Base-by-base conservation (phyloP, 768 basidiomycete genomes). In the Trametes cubensis region DNA sequence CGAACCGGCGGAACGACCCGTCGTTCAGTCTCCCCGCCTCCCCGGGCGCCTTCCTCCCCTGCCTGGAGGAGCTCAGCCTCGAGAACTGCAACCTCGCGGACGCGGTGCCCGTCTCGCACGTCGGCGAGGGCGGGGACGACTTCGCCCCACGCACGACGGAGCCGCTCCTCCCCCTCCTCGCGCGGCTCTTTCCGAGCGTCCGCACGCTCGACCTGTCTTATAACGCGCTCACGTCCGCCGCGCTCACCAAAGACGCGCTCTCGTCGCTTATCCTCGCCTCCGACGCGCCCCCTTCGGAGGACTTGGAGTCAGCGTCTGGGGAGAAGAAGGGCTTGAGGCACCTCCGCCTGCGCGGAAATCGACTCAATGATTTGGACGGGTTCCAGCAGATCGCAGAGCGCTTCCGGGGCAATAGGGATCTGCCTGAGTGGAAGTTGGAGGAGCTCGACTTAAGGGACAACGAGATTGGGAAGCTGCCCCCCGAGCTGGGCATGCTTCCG, bases 381-480 rank as follows among this genome's bases (percentile, higher is more conserved):
- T 83, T 94, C 68, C 76, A 80, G 59, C 79, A 73, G 6, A 61
- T 90, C 14, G 85, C 90, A n/a, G 78, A 81, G 64, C 72, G 78
- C 44, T 92, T 92, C 73, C 87, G 81, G 65, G 85, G 85, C 10
- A 81, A 89, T 65, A 76, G 86, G 56, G 78, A 83, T 21, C 80
- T 87, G 1, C 78, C 83, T 0, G 81, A 77, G 58, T 94, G 90
- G 90, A 87, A 83, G 68, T 77, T 94, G 45, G 91, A 94, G 68
- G 92, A 94, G 70, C 73, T 94, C 28, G 92, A 94, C 74, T 64
- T 94, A 68, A 76, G 92, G 65, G 90, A 94, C 69, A 94, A 94
- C 65, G 89, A 90, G 69, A 84, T 94, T 58, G 80, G 80, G 6
- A 86, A 82, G 73, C 72, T 94, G 34, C 86, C 85, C 0, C 75